Evolutionary conservation across 2,329 filamentous ascomycete species (phyloP), one percentile per base, ranked within the genome.

Genomic region (Paecilomyces fulvus): DNA sequence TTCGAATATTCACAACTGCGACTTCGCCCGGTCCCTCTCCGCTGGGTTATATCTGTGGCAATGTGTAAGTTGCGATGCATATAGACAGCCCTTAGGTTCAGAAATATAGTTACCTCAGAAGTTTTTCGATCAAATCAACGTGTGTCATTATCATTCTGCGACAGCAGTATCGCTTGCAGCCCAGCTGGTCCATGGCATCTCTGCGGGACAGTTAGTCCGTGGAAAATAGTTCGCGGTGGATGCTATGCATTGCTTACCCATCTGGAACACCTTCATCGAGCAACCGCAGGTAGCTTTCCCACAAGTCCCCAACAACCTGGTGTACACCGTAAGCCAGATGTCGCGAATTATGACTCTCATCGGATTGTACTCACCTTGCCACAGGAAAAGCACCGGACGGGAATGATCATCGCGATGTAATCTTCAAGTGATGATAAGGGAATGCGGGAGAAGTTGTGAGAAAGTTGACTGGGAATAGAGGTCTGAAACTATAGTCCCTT

Each of bases 101-200:
- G 37, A n/a, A 43, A 6, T 14, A 17, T 43, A 17, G 17, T 65
- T 86, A 95, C 89, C 92, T 90, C 63, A 99, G 84, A 53, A 99
- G 84, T 78, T 99, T 99, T 81, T 99, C 94, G 66, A 99, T 96
- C 60, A 99, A 81, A 73, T 99, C 94, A 67, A 99, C 94, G 76
- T 99, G 94, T 58, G 94, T 99, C 89, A 99, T 96, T 75, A 99
- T 86, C 94, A 99, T 99, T 69, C 94, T 88, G 66, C 94, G 89
- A 79, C 94, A 99, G 83, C 94, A 99, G 80, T 99, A 99, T 65
- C 94, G 85, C 76, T 90, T 92, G 69, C 95, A 88, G 56, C 91
- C 91, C 54, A 99, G 85, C 71, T 91, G 83, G 75, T 97, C 92
- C 88, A 99, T 95, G 48, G 92, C 94, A 72, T 96, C 91, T 69